Evolutionary conservation across 768 basidiomycete species (phyloP), one percentile per base, ranked within the genome.

Genomic region (Strobilomyces dryophilus): DNA sequence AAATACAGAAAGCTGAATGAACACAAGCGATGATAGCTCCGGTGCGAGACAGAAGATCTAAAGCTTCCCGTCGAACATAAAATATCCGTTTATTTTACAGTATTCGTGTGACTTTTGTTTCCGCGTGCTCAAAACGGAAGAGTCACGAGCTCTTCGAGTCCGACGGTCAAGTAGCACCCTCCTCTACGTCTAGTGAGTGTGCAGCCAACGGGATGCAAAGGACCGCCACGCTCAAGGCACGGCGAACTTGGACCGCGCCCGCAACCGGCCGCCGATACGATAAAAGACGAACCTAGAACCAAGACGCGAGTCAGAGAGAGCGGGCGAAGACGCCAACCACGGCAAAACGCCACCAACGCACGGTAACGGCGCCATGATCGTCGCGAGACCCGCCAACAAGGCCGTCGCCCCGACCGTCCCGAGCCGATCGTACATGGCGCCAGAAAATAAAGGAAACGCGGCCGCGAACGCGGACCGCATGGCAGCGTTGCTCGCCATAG

Each of bases 371-470:
- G 79, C 77, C 76, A 85, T 79, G 17, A 84, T 43, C 3, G 79
- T 76, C 52, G 79, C 76, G 11, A 89, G 62, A 1, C 87, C 85
- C 1, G 82, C 87, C 17, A 89, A 61, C n/a, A 89, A 73, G 14
- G 83, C 86, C 0, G 83, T 85, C 1, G 85, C 87, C 0, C 87
- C 88, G 0, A 85, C 85, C 0, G 84, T 82, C 0, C 87, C 85
- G 6, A 90, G 64, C 5, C 67, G 58, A 11, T 66, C 54, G 55
- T 79, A 84, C 80, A 82, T 77, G 29, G 75, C 71, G 2, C 69
- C 70, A 1, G 80, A 78, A 49, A 80, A 81, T 21, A 82, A 63
- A 2, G 82, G 81, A 61, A 82, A 82, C 2, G 68, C 75, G 2
- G 73, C 75, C 0, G 79, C 80, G 53, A 83, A 80, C 0, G 68